Evolutionary conservation across 2,329 filamentous ascomycete genomes (phyloP).

Genomic region (Phialocephala sp.): DNA sequence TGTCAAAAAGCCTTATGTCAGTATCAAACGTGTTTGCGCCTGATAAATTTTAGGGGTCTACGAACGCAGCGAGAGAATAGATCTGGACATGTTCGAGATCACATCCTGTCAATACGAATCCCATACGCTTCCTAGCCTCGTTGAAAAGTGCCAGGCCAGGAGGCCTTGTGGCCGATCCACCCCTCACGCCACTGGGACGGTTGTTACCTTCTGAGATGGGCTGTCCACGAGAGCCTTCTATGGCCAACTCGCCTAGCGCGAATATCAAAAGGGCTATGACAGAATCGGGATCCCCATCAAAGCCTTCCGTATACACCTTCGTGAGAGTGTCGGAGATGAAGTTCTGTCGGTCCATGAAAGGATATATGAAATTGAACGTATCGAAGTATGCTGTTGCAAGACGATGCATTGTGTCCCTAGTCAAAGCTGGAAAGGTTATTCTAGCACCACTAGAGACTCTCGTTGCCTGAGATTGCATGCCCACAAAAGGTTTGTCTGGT

Average conservation of each 20-base stretch:
- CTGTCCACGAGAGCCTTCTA: constrained; percentile 54
- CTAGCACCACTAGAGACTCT: constrained; percentile 36
- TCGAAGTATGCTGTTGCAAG: constrained; percentile 63
- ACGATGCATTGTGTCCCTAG: constrained; percentile 55
- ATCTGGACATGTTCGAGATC: constrained; percentile 65
- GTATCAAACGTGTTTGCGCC: constrained; percentile 3
- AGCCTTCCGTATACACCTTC: constrained; percentile 53
- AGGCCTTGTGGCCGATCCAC: constrained; percentile 54
- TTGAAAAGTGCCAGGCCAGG: constrained; percentile 66
- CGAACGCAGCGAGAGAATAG: constrained; percentile 60
- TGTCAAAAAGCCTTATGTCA: constrained; percentile 35
- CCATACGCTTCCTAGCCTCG: constrained; percentile 64
- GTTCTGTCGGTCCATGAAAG: constrained; percentile 61
- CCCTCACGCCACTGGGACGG: constrained; percentile 57
- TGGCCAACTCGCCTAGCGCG: constrained; percentile 62
- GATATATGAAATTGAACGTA: constrained; percentile 62
- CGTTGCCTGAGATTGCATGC: constrained; percentile 42
- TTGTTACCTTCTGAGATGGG: constrained; percentile 53
- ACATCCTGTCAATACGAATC: constrained; percentile 60
- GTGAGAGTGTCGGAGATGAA: constrained; percentile 56
- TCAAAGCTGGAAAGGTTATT: constrained; percentile 45
- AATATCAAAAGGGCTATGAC: constrained; percentile 63
- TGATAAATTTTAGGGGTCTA: constrained; percentile 14
- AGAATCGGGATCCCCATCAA: constrained; percentile 55
- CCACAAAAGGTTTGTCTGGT: constrained; percentile 35